Evolutionary conservation across 2,329 filamentous ascomycete species (phyloP), one percentile per base, ranked within the genome.

Genomic region (Plenodomus tracheiphilus): DNA sequence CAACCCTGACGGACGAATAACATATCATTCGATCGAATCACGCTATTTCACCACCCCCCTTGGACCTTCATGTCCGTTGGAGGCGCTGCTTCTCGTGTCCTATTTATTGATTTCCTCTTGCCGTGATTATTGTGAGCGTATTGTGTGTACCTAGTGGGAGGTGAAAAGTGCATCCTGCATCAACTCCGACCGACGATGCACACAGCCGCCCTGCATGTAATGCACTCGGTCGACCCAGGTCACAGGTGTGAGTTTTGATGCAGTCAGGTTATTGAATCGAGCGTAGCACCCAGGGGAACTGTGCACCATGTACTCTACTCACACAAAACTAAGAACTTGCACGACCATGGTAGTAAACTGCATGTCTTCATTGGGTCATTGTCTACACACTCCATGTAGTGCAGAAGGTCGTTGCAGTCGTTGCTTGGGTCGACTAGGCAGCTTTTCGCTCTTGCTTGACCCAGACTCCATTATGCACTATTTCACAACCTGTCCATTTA

Each of bases 401-500:
- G 56, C 56, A 43, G 39, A 46, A 47, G 43, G 47, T 10, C 28
- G 56, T 56, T 45, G 47, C 61, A 53, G 43, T 45, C 21, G 50
- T 53, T 34, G 44, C 44, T 41, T 41, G 39, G 30, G 39, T 36
- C 37, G 28, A 15, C 6, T 15, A 11, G 28, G 28, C 9, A 4
- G 13, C 6, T 11, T 32, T 32, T 11, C 15, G 15, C 28, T 32
- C 4, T 32, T 32, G 28, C 28, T 32, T 32, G 28, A 32, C 28
- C 28, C 28, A 32, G 28, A 15, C 11, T 32, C 15, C 22, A 25
- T 25, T 10, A 5, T 22, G 18, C 43, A 10, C 17, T 22, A 39
- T 13, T 19, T 19, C 36, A 40, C 15, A 15, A n/a, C 28, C 34
- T 19, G 18, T 37, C 34, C 41, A 50, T 54, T 77, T 77, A 89